These are phyloP conservation scores for Macrophomina tecta DNA, from an alignment of 2,329 filamentous ascomycete species.

Conservation along the genomic window DNA sequence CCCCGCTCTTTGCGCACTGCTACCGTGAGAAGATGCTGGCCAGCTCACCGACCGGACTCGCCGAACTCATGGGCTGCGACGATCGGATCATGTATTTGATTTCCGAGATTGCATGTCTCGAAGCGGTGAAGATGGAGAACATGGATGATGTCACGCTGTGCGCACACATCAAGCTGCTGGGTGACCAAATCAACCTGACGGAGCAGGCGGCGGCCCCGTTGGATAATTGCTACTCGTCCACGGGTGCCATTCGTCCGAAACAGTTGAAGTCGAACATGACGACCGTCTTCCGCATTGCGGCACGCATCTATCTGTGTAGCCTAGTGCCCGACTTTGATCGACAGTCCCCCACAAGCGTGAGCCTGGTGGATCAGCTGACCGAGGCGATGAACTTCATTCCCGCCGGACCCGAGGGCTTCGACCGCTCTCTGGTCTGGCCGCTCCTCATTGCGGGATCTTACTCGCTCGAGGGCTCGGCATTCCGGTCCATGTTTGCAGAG, in stretches of 20 bases:
- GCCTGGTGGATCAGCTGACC: conserved; percentile 78
- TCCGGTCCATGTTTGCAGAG: conserved; percentile 79
- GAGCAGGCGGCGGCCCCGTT: conserved; percentile 60
- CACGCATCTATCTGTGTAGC: conserved; percentile 95
- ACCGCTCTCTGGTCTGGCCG: conserved; percentile 91
- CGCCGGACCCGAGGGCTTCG: conserved; percentile 79
- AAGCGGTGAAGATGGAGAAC: conserved; percentile 78
- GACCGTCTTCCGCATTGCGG: conserved; percentile 86
- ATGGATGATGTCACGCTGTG: conserved; percentile 87
- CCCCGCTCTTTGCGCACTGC: conserved; percentile 89
- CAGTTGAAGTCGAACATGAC: conserved; percentile 90
- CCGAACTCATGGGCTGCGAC: conserved; percentile 96
- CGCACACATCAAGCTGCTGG: conserved; percentile 86
- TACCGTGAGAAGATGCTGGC: conserved; percentile 90
- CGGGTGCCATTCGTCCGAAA: conserved; percentile 78
- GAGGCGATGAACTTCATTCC: conserved; percentile 82
- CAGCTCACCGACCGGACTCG: conserved; percentile 71
- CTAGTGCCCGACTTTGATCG: conserved; percentile 88
- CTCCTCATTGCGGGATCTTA: conserved; percentile 85
- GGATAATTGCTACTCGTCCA: conserved; percentile 61
- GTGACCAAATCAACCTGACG: conserved; percentile 82
- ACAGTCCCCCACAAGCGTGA: conserved; percentile 73
- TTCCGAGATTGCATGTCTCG: conserved; percentile 94
- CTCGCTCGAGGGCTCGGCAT: conserved; percentile 72
- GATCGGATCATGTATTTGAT: conserved; percentile 98